Conservation (phyloP, 2,329 filamentous ascomycete genomes). For the Kalmusia sp. region DNA sequence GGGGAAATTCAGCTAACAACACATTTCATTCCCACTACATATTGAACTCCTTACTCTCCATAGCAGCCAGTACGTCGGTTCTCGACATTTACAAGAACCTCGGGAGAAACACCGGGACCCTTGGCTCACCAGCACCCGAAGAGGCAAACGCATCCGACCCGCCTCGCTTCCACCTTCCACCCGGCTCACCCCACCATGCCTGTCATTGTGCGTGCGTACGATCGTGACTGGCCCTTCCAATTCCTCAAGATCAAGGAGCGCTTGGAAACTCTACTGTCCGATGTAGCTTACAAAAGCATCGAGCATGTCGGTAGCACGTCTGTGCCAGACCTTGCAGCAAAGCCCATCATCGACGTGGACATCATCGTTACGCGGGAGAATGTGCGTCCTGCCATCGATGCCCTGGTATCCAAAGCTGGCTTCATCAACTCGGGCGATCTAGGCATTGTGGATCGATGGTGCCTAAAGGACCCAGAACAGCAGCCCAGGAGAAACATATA, state of each 20-base stretch:
- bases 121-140: no score
- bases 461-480: constrained; percentile 41
- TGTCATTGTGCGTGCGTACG: constrained; percentile 33
- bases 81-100: no score
- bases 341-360: constrained; percentile 48
- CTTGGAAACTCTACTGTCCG: constrained; percentile 23
- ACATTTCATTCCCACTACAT: no score
- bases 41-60: no score
- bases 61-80: no score
- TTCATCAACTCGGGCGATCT: constrained; percentile 48
- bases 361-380: constrained; percentile 36
- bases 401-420: constrained; percentile 36
- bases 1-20: no score
- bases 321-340: constrained; percentile 42
- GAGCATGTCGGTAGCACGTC: constrained; percentile 50
- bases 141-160: not conserved
- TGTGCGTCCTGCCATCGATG: constrained; percentile 33
- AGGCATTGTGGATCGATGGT: constrained; percentile 44
- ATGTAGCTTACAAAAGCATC: constrained; percentile 29
- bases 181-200: constrained; percentile 24
- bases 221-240: constrained; percentile 35
- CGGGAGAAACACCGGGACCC: no score
- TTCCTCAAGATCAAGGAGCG: constrained; percentile 28
- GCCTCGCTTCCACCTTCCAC: not conserved
- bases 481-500: constrained; percentile 43